These are phyloP conservation scores for Paramecium tetraurelia DNA, from an alignment of 73 alveolate species.

Conservation along the genomic window DNA sequence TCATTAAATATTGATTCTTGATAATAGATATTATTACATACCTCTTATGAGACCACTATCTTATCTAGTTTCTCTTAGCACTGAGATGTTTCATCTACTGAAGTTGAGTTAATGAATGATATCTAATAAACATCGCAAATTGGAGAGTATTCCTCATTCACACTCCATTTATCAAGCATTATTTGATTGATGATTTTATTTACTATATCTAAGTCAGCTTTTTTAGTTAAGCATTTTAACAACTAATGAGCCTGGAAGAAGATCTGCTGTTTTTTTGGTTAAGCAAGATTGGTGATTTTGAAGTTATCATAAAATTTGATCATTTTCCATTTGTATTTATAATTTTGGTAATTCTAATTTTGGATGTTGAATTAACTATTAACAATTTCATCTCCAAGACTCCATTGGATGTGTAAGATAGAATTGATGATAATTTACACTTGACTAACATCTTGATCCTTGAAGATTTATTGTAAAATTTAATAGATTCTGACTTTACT, in stretches of 20 bases:
- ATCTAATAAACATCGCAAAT: background rate
- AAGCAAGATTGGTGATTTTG: background rate
- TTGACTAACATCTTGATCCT: background rate
- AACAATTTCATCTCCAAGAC: background rate
- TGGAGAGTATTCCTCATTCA: background rate
- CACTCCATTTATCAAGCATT: background rate
- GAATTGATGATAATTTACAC: background rate
- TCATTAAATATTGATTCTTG: background rate
- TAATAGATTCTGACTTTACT: background rate
- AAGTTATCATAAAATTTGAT: background rate
- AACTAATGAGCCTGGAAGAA: background rate
- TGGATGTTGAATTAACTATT: background rate
- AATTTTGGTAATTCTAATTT: background rate
- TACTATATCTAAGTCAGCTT: background rate
- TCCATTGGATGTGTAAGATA: background rate
- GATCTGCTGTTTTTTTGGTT: background rate
- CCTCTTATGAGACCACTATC: background rate
- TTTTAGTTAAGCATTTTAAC: background rate
- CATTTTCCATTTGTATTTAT: background rate
- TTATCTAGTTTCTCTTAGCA: background rate
- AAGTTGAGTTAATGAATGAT: background rate
- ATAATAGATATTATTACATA: background rate
- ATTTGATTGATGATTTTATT: background rate
- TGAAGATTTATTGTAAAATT: background rate
- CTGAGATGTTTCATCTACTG: background rate